Conservation (phyloP, 805 yeast species). For the Pichia phayaonensis region DNA sequence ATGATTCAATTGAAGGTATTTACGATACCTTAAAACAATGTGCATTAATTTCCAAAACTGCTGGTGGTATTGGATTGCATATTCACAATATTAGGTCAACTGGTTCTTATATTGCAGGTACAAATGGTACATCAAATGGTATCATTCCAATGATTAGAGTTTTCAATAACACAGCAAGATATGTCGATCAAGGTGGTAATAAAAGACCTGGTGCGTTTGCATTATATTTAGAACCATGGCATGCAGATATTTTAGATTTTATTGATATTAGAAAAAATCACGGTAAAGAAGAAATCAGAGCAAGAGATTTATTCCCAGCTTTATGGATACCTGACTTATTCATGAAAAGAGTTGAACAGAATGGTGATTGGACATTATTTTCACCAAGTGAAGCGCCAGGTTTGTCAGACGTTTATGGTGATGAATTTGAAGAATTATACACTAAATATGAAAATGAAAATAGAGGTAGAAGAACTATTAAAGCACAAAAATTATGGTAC, state of each 20-base stretch:
- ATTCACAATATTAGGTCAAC: slow-evolving; percentile 52
- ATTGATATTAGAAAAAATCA: slow-evolving; percentile 55
- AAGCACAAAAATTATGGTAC: slow-evolving; percentile 57
- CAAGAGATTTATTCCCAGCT: slow-evolving; percentile 57
- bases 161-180: slow-evolving; percentile 55
- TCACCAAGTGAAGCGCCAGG: slow-evolving; percentile 57
- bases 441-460: slow-evolving; percentile 44
- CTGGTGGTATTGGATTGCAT: slow-evolving; percentile 59
- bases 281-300: slow-evolving; percentile 57
- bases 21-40: slow-evolving; percentile 54
- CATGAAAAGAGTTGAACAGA: slow-evolving; percentile 52
- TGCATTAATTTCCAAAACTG: slow-evolving; percentile 55
- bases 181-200: slow-evolving; percentile 61
- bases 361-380: slow-evolving; percentile 50
- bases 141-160: slow-evolving; percentile 57
- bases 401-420: slow-evolving; percentile 46
- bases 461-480: slow-evolving; percentile 41
- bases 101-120: slow-evolving; percentile 55
- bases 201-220: slow-evolving; percentile 63
- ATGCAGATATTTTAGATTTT: slow-evolving; percentile 50
- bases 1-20: slow-evolving; percentile 57
- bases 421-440: slow-evolving; percentile 45
- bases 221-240: slow-evolving; percentile 57
- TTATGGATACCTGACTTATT: slow-evolving; percentile 58
- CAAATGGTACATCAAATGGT: slow-evolving; percentile 58